phyloP scores from a whole-genome alignment of 768 basidiomycete species.

The Phylloporus rhodoxanthus region DNA sequence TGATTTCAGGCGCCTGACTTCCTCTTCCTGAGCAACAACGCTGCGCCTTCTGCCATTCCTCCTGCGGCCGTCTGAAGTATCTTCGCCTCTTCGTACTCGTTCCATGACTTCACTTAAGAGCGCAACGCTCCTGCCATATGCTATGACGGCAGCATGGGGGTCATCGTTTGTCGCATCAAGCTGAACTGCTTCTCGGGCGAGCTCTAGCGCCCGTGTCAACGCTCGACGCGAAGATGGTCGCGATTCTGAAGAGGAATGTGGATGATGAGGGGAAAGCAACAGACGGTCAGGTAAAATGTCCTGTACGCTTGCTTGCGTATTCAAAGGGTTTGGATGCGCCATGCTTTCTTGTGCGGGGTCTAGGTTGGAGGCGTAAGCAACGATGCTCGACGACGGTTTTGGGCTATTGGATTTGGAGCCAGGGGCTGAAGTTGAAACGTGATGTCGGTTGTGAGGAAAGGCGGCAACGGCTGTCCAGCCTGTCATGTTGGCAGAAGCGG shows the following conservation, averaged over 20 bases:
- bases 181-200: constrained; percentile 85
- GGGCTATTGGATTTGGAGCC: constrained; percentile 25
- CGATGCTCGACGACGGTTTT: constrained; percentile 17
- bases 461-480: constrained; percentile 56
- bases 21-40: constrained; percentile 87
- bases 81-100: constrained; percentile 79
- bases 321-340: constrained; percentile 29
- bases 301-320: constrained; percentile 24
- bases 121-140: constrained; percentile 82
- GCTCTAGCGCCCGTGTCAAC: constrained; percentile 76
- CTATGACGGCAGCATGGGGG: constrained; percentile 81
- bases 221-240: constrained; percentile 76
- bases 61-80: constrained; percentile 62
- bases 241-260: constrained; percentile 41
- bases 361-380: constrained; percentile 34
- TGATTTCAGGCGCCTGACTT: constrained; percentile 77
- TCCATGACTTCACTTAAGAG: constrained; percentile 91
- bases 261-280: constrained; percentile 39
- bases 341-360: constrained; percentile 55
- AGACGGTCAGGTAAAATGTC: constrained; percentile 42
- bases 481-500: constrained; percentile 46
- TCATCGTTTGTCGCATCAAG: constrained; percentile 86
- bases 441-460: constrained; percentile 51
- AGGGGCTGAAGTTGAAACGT: constrained; percentile 24
- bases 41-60: constrained; percentile 62